Base-by-base conservation (phyloP, 768 basidiomycete genomes). In the Phylloporus sp. region DNA sequence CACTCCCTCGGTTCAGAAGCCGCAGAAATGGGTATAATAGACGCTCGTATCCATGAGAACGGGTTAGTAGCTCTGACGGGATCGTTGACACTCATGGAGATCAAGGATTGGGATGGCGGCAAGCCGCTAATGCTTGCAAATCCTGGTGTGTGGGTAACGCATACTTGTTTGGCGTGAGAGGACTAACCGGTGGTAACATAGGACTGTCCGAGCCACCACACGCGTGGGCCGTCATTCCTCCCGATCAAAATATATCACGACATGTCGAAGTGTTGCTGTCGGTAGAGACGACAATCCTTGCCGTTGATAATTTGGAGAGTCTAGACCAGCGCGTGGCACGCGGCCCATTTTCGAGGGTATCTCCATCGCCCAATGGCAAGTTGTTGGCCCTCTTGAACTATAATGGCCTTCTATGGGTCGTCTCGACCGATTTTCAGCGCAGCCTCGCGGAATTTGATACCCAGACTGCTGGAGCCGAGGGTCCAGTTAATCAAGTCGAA, bases 331-430 rank as follows among this genome's bases (percentile, higher is more conserved):
- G 86, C 10, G 71, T 97, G 9, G 82, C 84, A 8, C 79, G 87
- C 26, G 95, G 94, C 0, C 96, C 96, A 3, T 97, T 97, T 65
- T 78, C 77, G 0, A 86, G 86, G 56, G 77, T 98, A 42, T 78
- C 86, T 0, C 86, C 90, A 4, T 97, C 95, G 1, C 95, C 96
- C 1, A 94, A 93, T 56, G 95, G 95, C 29, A 92, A 94, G 57
- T 84, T 91, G 37, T 74, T 98, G 14, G 92, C 92, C 0, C 70
- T 98, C 3, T 69, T 95, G 29, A 91, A 87, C 2, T 79, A 74
- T 44, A 71, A 74, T 10, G 84, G 84, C 6, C 69, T 78, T 5
- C 78, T 97, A 23, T 91, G 89, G 86, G 94, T 97, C 28, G 90
- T 97, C n/a, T 95, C 94, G 11, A 79, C 84, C 11, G 91, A 97